phyloP scores from a whole-genome alignment of 2,329 filamentous ascomycete species.

The Aureobasidium zeae region DNA sequence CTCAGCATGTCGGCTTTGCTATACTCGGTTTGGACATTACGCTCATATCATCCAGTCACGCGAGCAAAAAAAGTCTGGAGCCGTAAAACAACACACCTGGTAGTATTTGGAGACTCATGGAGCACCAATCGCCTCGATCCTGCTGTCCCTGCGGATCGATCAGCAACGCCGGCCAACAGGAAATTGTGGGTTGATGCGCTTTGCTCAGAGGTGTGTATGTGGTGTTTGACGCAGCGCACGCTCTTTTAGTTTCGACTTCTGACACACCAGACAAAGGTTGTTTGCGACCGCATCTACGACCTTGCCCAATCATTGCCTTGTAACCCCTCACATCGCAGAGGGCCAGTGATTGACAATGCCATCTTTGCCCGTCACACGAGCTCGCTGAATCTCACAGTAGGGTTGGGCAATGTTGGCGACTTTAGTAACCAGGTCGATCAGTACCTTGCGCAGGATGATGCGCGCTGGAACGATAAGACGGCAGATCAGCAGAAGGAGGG shows the following conservation, averaged over 20 bases:
- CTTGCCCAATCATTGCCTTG: slow-evolving; percentile 8
- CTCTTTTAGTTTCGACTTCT: neutral
- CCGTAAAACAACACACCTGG: neutral
- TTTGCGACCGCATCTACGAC: slow-evolving; percentile 13
- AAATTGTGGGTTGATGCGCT: slow-evolving; percentile 12
- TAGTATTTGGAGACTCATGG: slow-evolving; percentile 15
- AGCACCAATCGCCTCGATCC: slow-evolving; percentile 13
- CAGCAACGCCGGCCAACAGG: neutral
- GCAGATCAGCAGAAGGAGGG: neutral
- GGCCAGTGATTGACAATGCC: slow-evolving; percentile 11
- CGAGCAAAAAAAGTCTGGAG: slow-evolving; percentile 12
- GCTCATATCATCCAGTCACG: slow-evolving; percentile 8
- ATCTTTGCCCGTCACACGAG: neutral
- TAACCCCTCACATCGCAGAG: neutral
- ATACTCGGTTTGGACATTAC: slow-evolving; percentile 2
- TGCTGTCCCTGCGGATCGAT: neutral
- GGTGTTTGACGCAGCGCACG: slow-evolving; percentile 1
- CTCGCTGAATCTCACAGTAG: slow-evolving; percentile 2
- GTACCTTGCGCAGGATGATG: slow-evolving; percentile 10
- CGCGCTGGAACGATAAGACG: slow-evolving; percentile 1
- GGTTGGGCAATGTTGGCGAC: neutral
- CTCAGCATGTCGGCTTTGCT: slow-evolving; percentile 8
- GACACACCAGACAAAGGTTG: slow-evolving; percentile 12
- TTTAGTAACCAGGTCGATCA: slow-evolving; percentile 11
- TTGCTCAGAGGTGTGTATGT: slow-evolving; percentile 10